Base-by-base conservation (phyloP, 352 stramenopile species). In the Pythium sukuiense region DNA sequence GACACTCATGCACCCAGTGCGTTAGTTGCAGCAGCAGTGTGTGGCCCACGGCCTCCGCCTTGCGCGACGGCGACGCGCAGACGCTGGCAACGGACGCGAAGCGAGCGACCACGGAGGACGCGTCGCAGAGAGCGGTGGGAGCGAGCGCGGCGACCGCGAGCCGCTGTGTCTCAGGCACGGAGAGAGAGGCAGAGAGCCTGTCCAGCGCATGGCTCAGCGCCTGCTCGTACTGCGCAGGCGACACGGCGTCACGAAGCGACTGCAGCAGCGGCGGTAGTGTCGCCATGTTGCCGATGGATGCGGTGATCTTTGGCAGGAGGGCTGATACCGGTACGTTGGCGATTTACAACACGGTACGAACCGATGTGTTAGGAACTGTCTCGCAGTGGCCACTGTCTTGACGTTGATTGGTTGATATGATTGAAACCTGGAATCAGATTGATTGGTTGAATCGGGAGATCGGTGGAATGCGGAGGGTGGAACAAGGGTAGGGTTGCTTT, bases 31-130 rank as follows among this genome's bases (percentile, higher is more conserved):
- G 48, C 0, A 83, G 39, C 11, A 91, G 54, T 37, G 65, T 61
- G 33, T 79, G 80, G 24, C 79, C 80, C 2, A 91, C 63, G 43
- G 72, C 80, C 59, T 80, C 70, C 6, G 76, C 79, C 69, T 91
- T 91, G 63, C 63, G 73, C 6, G 49, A 54, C 24, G 83, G 79
- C 30, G 78, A 59, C 2, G 60, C 59, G 64, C 83, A 87, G 45
- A 91, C 77, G 2, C 72, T 57, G 3, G 73, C 76, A 13, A 72
- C 63, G 60, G 79, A 71, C 70, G 77, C 73, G 9, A 91, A 58
- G 12, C 67, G 70, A 4, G 43, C 7, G 18, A 66, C 16, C 4
- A 66, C 49, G 13, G 8, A 5, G 14, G 27, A 2, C 0, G n/a
- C 12, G 41, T 8, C 11, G 13, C 14, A 18, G n/a, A 29, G 5